These are phyloP conservation scores for Candida quercuum DNA, from an alignment of 805 yeast genomes.

Conservation along the genomic window DNA sequence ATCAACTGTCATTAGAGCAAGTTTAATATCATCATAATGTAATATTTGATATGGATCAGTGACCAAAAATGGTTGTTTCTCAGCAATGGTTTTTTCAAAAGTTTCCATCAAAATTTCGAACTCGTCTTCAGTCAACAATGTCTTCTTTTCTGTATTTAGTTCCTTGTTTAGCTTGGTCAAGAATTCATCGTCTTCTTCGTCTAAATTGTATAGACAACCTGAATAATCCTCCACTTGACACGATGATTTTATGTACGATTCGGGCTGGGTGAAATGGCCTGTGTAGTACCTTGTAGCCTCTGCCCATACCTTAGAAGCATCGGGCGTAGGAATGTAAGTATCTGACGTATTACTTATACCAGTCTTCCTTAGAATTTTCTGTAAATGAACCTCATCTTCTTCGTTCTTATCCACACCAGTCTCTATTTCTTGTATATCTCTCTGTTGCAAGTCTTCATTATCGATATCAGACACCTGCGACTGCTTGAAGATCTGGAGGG, in stretches of 20 bases:
- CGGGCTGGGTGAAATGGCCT: slow-evolving; percentile 65
- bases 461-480: slow-evolving; percentile 78
- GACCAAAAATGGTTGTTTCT: slow-evolving; percentile 81
- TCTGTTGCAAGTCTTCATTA: slow-evolving; percentile 62
- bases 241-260: slow-evolving; percentile 77
- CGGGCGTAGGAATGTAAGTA: slow-evolving; percentile 89
- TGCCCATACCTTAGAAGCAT: slow-evolving; percentile 79
- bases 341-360: slow-evolving; percentile 52
- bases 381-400: slow-evolving; percentile 94
- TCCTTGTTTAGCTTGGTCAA: slow-evolving; percentile 38
- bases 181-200: slow-evolving; percentile 78
- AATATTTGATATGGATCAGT: slow-evolving; percentile 81
- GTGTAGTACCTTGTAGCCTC: slow-evolving; percentile 71
- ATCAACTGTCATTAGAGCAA: slow-evolving; percentile 39
- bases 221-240: slow-evolving; percentile 95
- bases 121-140: slow-evolving; percentile 67
- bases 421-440: slow-evolving; percentile 85
- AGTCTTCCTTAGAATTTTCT: slow-evolving; percentile 81
- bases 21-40: slow-evolving; percentile 60
- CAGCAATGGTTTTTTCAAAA: slow-evolving; percentile 68
- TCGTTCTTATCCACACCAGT: slow-evolving; percentile 98
- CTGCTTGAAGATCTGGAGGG: slow-evolving; percentile 70
- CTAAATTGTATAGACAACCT: slow-evolving; percentile 85
- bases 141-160: slow-evolving; percentile 11
- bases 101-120: slow-evolving; percentile 74